phyloP scores from a whole-genome alignment of 352 stramenopile genomes.

The Elongisporangium prolatum region DNA sequence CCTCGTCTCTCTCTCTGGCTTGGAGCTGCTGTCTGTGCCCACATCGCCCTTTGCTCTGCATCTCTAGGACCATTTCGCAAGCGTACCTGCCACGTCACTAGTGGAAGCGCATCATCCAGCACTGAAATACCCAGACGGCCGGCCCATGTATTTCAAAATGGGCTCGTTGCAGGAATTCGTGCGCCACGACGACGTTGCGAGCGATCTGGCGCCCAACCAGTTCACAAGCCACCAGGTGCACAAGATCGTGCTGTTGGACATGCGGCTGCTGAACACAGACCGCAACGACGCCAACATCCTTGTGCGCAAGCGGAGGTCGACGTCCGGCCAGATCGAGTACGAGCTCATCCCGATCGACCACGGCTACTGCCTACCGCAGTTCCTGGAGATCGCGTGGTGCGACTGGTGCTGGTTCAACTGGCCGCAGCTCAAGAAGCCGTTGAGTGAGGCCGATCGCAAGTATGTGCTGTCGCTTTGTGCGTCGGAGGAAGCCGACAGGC shows the following conservation, averaged over 20 bases:
- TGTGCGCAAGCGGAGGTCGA: constrained; percentile 75
- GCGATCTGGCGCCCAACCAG: constrained; percentile 90
- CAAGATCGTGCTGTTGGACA: constrained; percentile 98
- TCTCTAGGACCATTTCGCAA: constrained; percentile 80
- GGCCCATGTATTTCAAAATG: constrained; percentile 85
- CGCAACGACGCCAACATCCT: constrained; percentile 98
- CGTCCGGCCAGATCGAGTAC: constrained; percentile 65
- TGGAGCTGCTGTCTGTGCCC: neutral
- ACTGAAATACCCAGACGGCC: constrained; percentile 64
- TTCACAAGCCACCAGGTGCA: constrained; percentile 93
- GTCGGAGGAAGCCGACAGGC: constrained; percentile 42
- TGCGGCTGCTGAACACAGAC: constrained; percentile 97
- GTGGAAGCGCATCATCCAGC: constrained; percentile 71
- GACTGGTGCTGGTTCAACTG: constrained; percentile 99
- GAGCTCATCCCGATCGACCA: constrained; percentile 99
- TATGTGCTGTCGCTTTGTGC: constrained; percentile 66
- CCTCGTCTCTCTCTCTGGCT: neutral
- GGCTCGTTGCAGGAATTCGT: constrained; percentile 98
- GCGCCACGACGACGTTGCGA: constrained; percentile 91
- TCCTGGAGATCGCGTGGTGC: constrained; percentile 96
- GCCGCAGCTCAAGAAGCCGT: constrained; percentile 84
- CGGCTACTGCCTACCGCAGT: constrained; percentile 95
- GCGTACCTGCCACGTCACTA: constrained; percentile 71
- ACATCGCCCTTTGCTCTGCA: constrained; percentile 32
- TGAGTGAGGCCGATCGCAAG: constrained; percentile 50